Percentiles rank a stretch among this genome's conserved stretches.
These are phyloP conservation scores for Colletotrichum magnum DNA, from an alignment of 2,329 filamentous ascomycete genomes.

Conservation along the genomic window DNA sequence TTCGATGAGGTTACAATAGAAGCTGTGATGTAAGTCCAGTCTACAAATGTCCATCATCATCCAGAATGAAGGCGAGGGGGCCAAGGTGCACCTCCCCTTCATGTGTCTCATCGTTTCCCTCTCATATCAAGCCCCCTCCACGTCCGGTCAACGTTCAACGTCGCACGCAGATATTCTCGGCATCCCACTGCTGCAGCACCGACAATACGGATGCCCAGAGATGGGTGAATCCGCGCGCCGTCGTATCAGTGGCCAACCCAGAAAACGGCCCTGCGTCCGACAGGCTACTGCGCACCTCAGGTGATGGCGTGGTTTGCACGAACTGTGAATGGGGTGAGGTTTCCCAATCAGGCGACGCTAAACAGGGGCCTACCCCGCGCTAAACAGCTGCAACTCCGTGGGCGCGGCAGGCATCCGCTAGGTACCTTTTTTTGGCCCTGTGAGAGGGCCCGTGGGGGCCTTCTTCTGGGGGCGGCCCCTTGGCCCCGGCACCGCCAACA, in stretches of 20 bases:
- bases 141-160: constrained; percentile 1
- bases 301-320: constrained; percentile 28
- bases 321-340: constrained; percentile 39
- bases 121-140: background rate
- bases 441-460: too few species aligned
- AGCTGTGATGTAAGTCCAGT: background rate
- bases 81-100: background rate
- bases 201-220: background rate
- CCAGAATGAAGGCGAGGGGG: background rate
- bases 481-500: background rate
- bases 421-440: constrained; percentile 14
- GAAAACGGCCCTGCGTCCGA: background rate
- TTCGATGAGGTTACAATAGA: background rate
- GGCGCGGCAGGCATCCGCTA: constrained; percentile 28
- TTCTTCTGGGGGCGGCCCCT: too few species aligned
- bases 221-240: constrained; percentile 4
- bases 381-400: constrained; percentile 28
- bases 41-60: background rate
- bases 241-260: constrained; percentile 15
- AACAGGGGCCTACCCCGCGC: constrained; percentile 36
- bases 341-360: constrained; percentile 29
- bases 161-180: constrained; percentile 14
- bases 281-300: constrained; percentile 18
- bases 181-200: background rate
- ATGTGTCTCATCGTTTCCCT: background rate